These are phyloP conservation scores for Chalciporus piperatoides DNA, from an alignment of 1,284 basidiomycete species.

Conservation along the genomic window DNA sequence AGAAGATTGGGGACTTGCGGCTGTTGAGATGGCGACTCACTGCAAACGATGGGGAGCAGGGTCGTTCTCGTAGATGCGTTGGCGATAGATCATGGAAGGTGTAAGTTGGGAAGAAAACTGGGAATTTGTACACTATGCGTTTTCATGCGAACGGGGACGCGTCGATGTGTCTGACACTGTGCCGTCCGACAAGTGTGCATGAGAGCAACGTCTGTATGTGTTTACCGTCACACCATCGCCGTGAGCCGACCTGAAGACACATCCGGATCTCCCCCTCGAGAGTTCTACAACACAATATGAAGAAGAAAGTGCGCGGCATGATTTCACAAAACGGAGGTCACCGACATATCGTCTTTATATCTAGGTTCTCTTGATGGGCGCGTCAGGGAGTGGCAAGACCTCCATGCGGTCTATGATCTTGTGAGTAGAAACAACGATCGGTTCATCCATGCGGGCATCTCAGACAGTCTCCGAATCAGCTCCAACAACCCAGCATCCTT, in stretches of 20 bases:
- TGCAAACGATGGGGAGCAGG: constrained; percentile 74
- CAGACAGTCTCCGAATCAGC: constrained; percentile 39
- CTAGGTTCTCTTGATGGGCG: constrained; percentile 91
- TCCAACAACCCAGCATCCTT: constrained; percentile 93
- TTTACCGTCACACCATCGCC: too few species aligned
- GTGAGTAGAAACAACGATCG: constrained; percentile 45
- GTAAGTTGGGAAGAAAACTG: constrained; percentile 1
- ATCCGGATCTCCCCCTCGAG: background rate
- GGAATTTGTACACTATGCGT: constrained; percentile 9
- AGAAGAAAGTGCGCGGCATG: constrained; percentile 34
- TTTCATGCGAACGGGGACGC: background rate
- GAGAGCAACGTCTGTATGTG: too few species aligned
- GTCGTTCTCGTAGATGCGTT: constrained; percentile 45
- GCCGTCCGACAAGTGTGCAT: too few species aligned
- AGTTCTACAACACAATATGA: constrained; percentile 38
- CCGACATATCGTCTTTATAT: constrained; percentile 1
- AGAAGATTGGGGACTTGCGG: constrained; percentile 93
- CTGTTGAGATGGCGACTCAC: constrained; percentile 87
- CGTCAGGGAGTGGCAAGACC: constrained; percentile 87
- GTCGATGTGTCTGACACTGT: background rate
- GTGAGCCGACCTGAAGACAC: too few species aligned
- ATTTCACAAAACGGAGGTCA: background rate
- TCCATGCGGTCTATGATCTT: constrained; percentile 99
- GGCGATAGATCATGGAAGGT: background rate
- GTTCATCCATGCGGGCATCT: background rate